Evolutionary conservation across 768 basidiomycete species (phyloP), one percentile per base, ranked within the genome.

Genomic region (Phallus indusiatus): DNA sequence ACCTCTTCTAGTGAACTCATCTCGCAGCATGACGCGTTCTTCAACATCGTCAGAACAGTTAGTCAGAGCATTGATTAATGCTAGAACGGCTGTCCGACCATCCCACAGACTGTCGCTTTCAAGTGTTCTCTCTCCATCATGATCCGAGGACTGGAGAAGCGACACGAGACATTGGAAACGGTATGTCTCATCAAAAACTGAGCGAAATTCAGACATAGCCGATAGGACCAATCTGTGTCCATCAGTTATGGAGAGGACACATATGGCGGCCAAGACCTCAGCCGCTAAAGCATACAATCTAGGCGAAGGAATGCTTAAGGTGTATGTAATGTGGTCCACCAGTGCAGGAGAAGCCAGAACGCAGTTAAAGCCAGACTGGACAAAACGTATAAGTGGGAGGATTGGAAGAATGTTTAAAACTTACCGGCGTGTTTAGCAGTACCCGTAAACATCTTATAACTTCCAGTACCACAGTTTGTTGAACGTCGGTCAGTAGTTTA

Each of bases 181-280:
- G 65, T 89, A 90, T 3, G 76, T 67, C 62, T 94, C 91, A 24
- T 83, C 81, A 63, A 76, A 83, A 35, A 78, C 78, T 53, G 90
- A 69, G 14, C 85, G 79, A 61, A 86, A 90, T 66, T 95, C 93
- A 0, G 91, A 88, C 61, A 94, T 69, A 0, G 90, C 90, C 0
- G 84, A 76, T 12, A 94, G 74, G 8, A 94, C 86, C 1, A 82
- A 77, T 61, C 78, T 83, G 66, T 89, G 85, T 0, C 91, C 92
- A 36, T 88, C 83, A 6, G 73, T 72, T 5, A 79, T 70, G 1
- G 87, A 85, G 20, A 95, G 74, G 20, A 90, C 76, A 67, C 90
- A 91, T 47, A 94, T 81, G 0, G 87, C 94, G 1, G 90, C 89
- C 10, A 97, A 78, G 24, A 94, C 76, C 64, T 94, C 90, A 4